Base-by-base conservation (phyloP, 495 filamentous ascomycete genomes). In the Neurospora terricola region DNA sequence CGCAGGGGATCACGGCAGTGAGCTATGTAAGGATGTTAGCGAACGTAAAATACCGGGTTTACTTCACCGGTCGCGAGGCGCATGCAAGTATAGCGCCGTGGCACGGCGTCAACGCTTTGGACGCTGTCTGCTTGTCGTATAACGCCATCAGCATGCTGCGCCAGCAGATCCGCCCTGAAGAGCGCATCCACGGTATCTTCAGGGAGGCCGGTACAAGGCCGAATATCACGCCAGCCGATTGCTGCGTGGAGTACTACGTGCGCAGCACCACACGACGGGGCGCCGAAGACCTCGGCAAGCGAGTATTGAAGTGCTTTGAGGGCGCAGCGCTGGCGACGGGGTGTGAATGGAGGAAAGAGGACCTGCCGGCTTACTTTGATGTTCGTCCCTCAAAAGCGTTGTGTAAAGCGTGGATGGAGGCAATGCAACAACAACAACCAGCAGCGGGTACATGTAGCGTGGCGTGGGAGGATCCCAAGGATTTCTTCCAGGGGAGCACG, bases 21-120 rank as follows among this genome's bases (percentile, higher is more conserved):
- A 34, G 30, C 30, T 4, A 34, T 34, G 30, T 34, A 34, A 34
- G 30, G 34, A 34, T 34, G 34, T 79, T 88, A 6, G 87, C 88
- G 70, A 88, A 86, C 71, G 79, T 88, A 75, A 88, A 88, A 75
- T 80, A 86, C 69, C 75, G 75, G 9, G 76, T 80, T 21, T 77
- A 82, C 72, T 84, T 86, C 70, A 83, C 79, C 0, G 88, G 87
- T 0, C 82, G 84, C 21, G 83, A 87, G 14, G 82, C 87, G 0
- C 87, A 89, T 74, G 87, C 91, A 0, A 87, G 88, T 14, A 87
- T 86, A 38, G 87, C 88, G 48, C 91, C 90, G 0, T 91, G 89
- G 89, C 85, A 88, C 14, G 88, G 88, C 7, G 81, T 90, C 73
- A 91, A 91, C 75, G 89, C 90, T 0, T 84, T 91, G 6, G 89